Evolutionary conservation across 345 rosid species (phyloP).

Genomic region (Jatropha curcas): DNA sequence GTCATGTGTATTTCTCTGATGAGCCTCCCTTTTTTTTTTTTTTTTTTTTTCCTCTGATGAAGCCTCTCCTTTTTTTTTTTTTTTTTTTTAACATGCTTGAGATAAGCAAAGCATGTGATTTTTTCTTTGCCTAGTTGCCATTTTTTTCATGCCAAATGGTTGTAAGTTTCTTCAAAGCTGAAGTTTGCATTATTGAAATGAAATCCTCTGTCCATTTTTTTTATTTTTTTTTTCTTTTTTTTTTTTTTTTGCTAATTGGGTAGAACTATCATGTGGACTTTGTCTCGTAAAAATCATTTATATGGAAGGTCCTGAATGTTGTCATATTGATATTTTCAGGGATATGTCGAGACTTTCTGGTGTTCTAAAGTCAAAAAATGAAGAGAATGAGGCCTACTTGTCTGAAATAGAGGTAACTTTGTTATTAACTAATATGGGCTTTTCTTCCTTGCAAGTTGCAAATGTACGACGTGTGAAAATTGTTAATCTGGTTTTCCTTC

Average conservation of each 20-base stretch:
- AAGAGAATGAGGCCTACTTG: constrained; percentile 83
- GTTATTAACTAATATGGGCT: neutral
- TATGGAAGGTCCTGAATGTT: neutral
- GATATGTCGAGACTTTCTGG: constrained; percentile 57
- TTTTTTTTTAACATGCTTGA: neutral
- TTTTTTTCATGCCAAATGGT: neutral
- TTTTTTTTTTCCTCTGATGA: neutral
- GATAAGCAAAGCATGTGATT: neutral
- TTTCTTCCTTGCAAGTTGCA: no score
- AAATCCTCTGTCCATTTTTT: no score
- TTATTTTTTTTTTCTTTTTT: no score
- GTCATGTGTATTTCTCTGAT: neutral
- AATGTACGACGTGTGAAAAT: constrained; percentile 25
- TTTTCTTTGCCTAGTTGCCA: no score
- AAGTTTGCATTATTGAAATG: neutral
- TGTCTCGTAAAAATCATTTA: neutral
- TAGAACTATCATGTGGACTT: neutral
- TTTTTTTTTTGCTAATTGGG: neutral
- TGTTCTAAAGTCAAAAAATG: constrained; percentile 77
- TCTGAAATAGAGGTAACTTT: constrained; percentile 90
- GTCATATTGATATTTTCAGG: constrained; percentile 48
- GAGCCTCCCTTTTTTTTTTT: neutral
- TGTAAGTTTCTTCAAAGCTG: neutral
- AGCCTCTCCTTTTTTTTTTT: no score
- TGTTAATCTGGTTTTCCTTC: constrained; percentile 36